These are phyloP conservation scores for Phytophthora colocasiae DNA, from an alignment of 352 stramenopile species.

Conservation along the genomic window DNA sequence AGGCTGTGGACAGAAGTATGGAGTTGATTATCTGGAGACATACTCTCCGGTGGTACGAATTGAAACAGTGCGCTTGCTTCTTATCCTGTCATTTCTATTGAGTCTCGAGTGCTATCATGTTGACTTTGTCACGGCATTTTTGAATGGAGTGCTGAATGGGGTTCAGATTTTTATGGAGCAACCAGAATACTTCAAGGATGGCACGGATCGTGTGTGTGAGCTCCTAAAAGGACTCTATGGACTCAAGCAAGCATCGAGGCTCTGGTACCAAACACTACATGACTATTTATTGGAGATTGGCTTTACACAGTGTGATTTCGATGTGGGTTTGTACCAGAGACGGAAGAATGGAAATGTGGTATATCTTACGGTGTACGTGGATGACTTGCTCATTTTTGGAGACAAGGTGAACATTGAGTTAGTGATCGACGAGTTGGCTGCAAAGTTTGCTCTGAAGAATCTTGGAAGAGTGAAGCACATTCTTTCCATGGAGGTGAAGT, in stretches of 20 bases:
- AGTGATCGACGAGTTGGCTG: not conserved
- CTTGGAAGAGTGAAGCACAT: slow-evolving; percentile 7
- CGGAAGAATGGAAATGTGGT: not conserved
- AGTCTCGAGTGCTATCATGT: too few species aligned
- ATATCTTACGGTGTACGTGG: not conserved
- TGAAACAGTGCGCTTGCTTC: too few species aligned
- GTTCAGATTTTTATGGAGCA: too few species aligned
- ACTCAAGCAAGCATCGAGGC: not conserved
- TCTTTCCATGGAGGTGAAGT: too few species aligned
- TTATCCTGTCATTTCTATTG: too few species aligned
- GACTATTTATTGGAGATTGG: not conserved
- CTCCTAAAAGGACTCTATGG: slow-evolving; percentile 2
- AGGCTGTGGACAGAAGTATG: too few species aligned
- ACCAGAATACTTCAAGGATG: too few species aligned
- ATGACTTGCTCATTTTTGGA: not conserved
- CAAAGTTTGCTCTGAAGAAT: slow-evolving; percentile 5
- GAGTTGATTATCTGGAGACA: too few species aligned
- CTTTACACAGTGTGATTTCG: not conserved
- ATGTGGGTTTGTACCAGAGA: slow-evolving; percentile 1
- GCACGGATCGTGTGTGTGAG: too few species aligned
- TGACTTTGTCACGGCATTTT: too few species aligned
- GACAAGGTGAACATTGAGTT: not conserved
- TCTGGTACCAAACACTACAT: slow-evolving; percentile 1
- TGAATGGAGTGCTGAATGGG: too few species aligned
- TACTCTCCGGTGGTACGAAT: too few species aligned